Evolutionary conservation across 192 early-diverging fungal species (phyloP).

Genomic region (Geranomyces michiganensis): DNA sequence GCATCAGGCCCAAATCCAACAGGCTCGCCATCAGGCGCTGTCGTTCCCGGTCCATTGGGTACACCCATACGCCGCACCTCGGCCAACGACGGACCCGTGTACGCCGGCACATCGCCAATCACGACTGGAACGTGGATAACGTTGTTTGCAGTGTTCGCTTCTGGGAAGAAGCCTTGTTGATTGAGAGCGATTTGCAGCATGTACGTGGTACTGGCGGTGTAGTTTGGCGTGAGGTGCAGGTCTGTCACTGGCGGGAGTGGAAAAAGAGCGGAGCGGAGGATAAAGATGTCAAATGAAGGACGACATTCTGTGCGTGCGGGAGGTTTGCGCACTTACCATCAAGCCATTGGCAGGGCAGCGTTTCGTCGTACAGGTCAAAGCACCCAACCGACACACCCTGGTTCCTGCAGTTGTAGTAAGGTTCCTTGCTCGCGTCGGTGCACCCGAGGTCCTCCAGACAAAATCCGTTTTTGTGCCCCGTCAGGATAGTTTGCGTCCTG

Average conservation of each 20-base stretch:
- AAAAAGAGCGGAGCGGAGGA: neutral
- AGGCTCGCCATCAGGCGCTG: neutral
- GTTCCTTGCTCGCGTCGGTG: neutral
- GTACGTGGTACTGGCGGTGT: conserved; percentile 29
- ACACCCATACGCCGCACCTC: conserved; percentile 7
- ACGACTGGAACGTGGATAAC: conserved; percentile 14
- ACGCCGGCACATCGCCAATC: conserved; percentile 26
- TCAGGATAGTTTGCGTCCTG: neutral
- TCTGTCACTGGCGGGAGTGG: conserved; percentile 25
- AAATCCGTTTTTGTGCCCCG: conserved; percentile 43
- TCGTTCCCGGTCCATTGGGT: conserved; percentile 1
- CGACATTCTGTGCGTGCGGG: no score
- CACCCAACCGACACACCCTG: conserved; percentile 40
- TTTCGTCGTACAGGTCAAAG: conserved; percentile 43
- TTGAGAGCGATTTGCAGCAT: conserved; percentile 34
- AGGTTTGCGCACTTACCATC: conserved; percentile 35
- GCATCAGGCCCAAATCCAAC: neutral
- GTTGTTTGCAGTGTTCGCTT: conserved; percentile 28
- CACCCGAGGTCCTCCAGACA: conserved; percentile 45
- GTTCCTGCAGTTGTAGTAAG: conserved; percentile 35
- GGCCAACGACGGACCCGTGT: conserved; percentile 23
- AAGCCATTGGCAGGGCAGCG: conserved; percentile 44
- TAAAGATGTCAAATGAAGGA: neutral
- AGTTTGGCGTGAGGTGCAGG: conserved; percentile 10
- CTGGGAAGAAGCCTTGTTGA: conserved; percentile 37